Percentiles rank a stretch among this genome's conserved stretches.
phyloP scores from a whole-genome alignment of 305 asterid genomes.

The Solanum hybrid region DNA sequence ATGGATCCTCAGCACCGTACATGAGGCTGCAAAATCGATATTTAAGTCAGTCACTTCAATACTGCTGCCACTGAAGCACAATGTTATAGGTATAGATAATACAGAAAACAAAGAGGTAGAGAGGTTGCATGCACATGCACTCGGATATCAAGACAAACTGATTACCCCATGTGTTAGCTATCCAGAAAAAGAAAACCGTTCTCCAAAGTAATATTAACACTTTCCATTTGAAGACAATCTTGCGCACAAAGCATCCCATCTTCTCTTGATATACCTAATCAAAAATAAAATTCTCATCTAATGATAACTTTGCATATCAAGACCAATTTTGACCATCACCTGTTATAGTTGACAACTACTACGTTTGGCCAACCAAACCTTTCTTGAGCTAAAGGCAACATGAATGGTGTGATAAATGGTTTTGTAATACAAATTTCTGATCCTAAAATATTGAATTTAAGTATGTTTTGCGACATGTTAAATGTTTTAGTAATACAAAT shows the following conservation, averaged over 20 bases:
- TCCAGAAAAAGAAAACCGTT: background rate
- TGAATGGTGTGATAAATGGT: background rate
- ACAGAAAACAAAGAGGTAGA: background rate
- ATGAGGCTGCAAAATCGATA: slow-evolving; percentile 47
- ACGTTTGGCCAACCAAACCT: background rate
- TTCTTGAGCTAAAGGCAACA: background rate
- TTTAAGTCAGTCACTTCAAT: background rate
- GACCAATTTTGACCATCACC: background rate
- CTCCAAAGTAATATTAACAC: background rate
- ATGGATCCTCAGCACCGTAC: slow-evolving; percentile 97
- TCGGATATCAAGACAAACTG: background rate
- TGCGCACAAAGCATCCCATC: background rate
- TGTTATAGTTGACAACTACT: background rate
- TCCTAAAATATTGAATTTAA: background rate
- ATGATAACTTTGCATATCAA: background rate
- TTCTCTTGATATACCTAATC: background rate
- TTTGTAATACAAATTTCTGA: background rate
- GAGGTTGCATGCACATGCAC: background rate
- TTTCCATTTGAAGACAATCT: background rate
- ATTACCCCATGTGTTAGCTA: background rate
- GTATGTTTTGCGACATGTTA: background rate
- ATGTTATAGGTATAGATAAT: background rate
- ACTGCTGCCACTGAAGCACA: background rate
- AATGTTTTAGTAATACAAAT: background rate
- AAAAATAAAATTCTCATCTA: background rate